A percentile compares a stretch with the other conserved stretches of the same genome.
These are phyloP conservation scores for Pseudogymnoascus sp. DNA, from an alignment of 2,329 filamentous ascomycete species.

Conservation along the genomic window DNA sequence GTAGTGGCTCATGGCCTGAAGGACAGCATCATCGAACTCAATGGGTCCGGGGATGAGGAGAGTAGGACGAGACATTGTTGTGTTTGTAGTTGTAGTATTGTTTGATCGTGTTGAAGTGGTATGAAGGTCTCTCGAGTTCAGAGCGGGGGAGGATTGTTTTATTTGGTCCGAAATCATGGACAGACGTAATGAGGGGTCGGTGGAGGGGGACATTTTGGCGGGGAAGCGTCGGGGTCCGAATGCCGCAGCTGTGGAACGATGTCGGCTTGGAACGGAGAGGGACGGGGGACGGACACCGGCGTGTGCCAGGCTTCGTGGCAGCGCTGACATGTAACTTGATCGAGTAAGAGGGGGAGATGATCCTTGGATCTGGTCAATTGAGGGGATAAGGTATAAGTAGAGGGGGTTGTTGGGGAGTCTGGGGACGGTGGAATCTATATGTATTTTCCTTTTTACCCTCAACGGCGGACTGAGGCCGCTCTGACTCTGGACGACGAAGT, in stretches of 20 bases:
- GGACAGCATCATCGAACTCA: constrained; percentile 95
- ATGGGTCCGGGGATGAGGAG: constrained; percentile 88
- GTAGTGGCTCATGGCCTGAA: constrained; percentile 91
- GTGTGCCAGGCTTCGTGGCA: background rate
- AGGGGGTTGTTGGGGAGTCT: background rate
- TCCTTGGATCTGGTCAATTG: background rate
- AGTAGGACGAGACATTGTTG: background rate
- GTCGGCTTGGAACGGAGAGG: background rate
- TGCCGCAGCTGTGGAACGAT: background rate
- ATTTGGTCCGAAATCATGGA: background rate
- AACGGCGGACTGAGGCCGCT: background rate
- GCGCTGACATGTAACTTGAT: background rate
- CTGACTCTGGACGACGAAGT: background rate
- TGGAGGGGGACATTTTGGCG: constrained; percentile 1
- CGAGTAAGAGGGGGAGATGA: background rate
- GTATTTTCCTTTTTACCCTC: background rate
- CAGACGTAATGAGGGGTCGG: constrained; percentile 7
- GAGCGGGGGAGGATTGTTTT: background rate
- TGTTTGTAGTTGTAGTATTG: background rate
- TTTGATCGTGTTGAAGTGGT: background rate
- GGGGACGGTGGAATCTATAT: background rate
- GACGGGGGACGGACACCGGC: background rate
- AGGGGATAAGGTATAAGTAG: background rate
- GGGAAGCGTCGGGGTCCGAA: constrained; percentile 1
- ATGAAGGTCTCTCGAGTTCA: background rate